Base-by-base conservation (phyloP, 192 early-diverging fungal species). In the Jimgerdemannia lactiflua region DNA sequence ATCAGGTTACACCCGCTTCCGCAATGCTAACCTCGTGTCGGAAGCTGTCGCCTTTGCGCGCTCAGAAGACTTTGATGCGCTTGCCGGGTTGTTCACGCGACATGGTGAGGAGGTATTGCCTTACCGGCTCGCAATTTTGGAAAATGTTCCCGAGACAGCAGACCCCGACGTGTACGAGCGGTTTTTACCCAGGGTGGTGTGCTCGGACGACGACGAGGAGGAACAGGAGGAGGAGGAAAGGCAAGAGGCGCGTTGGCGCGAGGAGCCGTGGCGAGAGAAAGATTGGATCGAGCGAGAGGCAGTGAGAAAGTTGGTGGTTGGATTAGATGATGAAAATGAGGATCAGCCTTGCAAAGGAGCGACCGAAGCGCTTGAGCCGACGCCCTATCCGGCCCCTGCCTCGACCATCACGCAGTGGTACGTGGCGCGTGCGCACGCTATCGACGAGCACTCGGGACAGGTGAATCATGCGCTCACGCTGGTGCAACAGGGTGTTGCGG, bases 31-130 rank as follows among this genome's bases (percentile, higher is more conserved):
- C 82, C 84, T 94, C 11, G 83, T 87, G 3, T 76, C 75, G 3
- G 80, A 87, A 66, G 92, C 89, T 1, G 85, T 86, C 70, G 75
- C 83, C 18, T 90, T 82, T 78, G 93, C 93, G 0, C 75, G 84
- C 3, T 73, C 78, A 43, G 90, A 88, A 69, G 84, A 89, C 43
- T 75, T 89, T 63, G 70, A 81, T 64, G 93, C 88, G 2, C 71
- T 93, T 41, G 84, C 87, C 69, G 79, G 87, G 4, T 71, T 94
- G 18, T 89, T 93, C 49, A 88, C 82, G 63, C 84, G 89, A 0
- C 91, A 93, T 70, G 85, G 88, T 3, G 43, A 77, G 3, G 88
- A 92, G 44, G 75, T 88, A 0, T 71, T 88, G 65, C 91, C 91
- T 19, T 89, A 87, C 77, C 81, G 93, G 18, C 75, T 93, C 17